Conservation (phyloP, 2,329 filamentous ascomycete species). For the Aspergillus costaricaensis region DNA sequence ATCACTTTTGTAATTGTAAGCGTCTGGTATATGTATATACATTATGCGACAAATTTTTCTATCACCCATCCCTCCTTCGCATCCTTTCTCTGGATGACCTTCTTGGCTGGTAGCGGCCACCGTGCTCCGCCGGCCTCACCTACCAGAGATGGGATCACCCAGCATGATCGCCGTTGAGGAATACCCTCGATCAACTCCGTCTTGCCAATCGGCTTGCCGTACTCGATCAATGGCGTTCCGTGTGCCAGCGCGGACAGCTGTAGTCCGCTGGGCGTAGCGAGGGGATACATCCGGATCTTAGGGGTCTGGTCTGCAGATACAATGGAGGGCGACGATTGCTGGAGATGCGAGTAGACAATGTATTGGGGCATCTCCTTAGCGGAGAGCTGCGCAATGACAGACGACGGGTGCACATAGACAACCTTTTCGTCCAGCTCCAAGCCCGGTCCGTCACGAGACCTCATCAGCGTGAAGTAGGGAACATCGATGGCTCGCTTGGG, state of each 20-base stretch:
- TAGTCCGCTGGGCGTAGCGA: slow-evolving; percentile 74
- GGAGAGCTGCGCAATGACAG: slow-evolving; percentile 71
- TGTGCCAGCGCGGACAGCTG: slow-evolving; percentile 79
- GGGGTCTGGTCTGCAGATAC: slow-evolving; percentile 57
- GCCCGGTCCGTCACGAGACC: slow-evolving; percentile 55
- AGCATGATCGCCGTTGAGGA: slow-evolving; percentile 68
- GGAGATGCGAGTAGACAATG: slow-evolving; percentile 83
- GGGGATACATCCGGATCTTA: slow-evolving; percentile 83
- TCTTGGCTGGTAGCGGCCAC: slow-evolving; percentile 84
- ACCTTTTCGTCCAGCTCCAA: slow-evolving; percentile 60
- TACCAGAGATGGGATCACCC: slow-evolving; percentile 77
- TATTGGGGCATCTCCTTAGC: slow-evolving; percentile 79
- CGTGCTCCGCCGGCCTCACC: slow-evolving; percentile 68
- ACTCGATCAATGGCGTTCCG: slow-evolving; percentile 78
- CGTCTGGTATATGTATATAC: slow-evolving; percentile 17
- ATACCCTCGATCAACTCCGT: slow-evolving; percentile 55
- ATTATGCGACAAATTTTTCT: slow-evolving; percentile 52
- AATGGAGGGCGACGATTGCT: slow-evolving; percentile 61
- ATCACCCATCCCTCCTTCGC: slow-evolving; percentile 73
- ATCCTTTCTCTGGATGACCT: slow-evolving; percentile 77
- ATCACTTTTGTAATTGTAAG: slow-evolving; percentile 5
- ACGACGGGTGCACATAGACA: slow-evolving; percentile 86
- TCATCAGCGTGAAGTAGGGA: slow-evolving; percentile 82
- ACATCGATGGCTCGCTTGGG: slow-evolving; percentile 88
- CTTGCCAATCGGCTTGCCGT: slow-evolving; percentile 91